Evolutionary conservation across 2,329 filamentous ascomycete species (phyloP).

Genomic region (Diplodia mutila): DNA sequence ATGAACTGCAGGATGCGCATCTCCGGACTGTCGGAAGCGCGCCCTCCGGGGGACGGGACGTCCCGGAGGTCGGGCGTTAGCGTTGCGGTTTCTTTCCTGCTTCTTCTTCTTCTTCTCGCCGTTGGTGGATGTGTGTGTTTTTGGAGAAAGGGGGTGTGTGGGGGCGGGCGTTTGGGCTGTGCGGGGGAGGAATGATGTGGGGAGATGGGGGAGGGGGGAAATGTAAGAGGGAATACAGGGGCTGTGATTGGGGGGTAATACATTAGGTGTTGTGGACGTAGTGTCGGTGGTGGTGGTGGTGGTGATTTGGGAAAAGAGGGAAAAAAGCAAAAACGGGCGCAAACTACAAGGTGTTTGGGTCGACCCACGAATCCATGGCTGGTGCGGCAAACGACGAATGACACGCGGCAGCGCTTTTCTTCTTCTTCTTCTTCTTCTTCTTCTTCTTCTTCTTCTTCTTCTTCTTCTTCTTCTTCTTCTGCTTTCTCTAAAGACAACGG

Average conservation of each 20-base stretch:
- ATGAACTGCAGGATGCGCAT: neutral
- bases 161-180: too few relatives aligned
- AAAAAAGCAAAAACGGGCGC: neutral
- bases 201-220: neutral
- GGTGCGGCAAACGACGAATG: neutral
- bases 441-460: too few relatives aligned
- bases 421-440: too few relatives aligned
- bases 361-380: conserved; percentile 21
- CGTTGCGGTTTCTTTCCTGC: too few relatives aligned
- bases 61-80: neutral
- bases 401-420: neutral
- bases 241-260: neutral
- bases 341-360: conserved; percentile 17
- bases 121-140: too few relatives aligned
- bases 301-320: neutral
- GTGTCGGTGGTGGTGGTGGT: neutral
- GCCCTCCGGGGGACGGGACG: neutral
- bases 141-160: too few relatives aligned
- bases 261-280: neutral
- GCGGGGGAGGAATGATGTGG: too few relatives aligned
- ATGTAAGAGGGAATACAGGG: neutral
- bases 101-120: too few relatives aligned
- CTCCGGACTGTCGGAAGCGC: neutral
- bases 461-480: too few relatives aligned
- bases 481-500: too few relatives aligned